Evolutionary conservation across 495 filamentous ascomycete species (phyloP), one percentile per base, ranked within the genome.

Genomic region (Parathielavia hyrcaniae): DNA sequence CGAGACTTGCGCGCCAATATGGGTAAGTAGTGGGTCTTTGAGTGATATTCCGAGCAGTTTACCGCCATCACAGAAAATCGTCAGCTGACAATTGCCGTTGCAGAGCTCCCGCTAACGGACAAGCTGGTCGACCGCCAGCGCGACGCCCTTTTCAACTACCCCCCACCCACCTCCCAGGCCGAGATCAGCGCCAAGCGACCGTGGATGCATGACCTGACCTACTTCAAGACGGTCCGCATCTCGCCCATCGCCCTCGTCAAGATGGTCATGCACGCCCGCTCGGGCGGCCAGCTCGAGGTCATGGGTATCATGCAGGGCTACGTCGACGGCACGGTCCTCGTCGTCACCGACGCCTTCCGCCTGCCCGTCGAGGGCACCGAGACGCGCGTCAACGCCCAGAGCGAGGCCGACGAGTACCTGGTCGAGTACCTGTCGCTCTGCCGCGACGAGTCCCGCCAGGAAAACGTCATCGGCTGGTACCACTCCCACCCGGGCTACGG

Each of bases 261-360:
- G 75, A 99, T 99, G 95, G 90, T 95, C 57, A 97, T 96, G 90
- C 95, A 99, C 70, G 95, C 95, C 1, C 87, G 95, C 20, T 89
- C 88, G 0, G 95, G 95, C 50, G 92, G 93, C 17, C 83, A 84
- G 2, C 79, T 97, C 56, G 95, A 99, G 72, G 81, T 99, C 45
- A 99, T 99, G 95, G 95, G 95, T 47, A 73, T 99, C 64, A 97
- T 99, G 95, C 90, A 96, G 73, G 95, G 95, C 40, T 93, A 95
- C 67, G 88, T 96, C 35, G 80, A 85, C 46, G 82, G 88, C 50
- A 79, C 85, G 55, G 89, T 90, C 5, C 86, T 99, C 66, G 84
- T 99, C 47, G 87, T 99, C 13, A 97, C 90, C 5, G 95, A 99
- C 68, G 89, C 91, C 16, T 93, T 96, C 72, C 84, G 91, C 2